Conservation (phyloP, 2,329 filamentous ascomycete genomes). For the Coniella vitis region DNA sequence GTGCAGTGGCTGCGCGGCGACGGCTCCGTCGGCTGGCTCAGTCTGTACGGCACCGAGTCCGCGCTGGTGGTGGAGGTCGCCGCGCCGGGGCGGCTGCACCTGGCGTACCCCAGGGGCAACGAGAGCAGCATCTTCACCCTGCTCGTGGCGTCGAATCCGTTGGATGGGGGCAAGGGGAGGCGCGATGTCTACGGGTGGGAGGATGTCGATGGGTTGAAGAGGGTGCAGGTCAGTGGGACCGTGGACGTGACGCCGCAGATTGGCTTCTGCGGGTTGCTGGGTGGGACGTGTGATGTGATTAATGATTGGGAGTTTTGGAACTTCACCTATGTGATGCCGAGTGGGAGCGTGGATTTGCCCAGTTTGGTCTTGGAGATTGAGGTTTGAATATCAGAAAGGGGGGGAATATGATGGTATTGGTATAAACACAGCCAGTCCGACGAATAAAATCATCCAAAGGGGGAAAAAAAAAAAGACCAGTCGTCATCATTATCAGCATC, state of each 20-base stretch:
- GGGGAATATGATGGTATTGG: neutral
- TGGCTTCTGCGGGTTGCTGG: slow-evolving; percentile 34
- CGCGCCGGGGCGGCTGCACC: slow-evolving; percentile 33
- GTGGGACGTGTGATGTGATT: slow-evolving; percentile 25
- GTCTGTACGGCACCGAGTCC: slow-evolving; percentile 30
- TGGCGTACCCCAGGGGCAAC: slow-evolving; percentile 49
- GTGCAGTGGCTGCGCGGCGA: slow-evolving; percentile 44
- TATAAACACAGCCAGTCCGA: no score
- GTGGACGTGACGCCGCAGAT: slow-evolving; percentile 33
- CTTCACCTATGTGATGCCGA: slow-evolving; percentile 35
- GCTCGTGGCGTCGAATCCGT: slow-evolving; percentile 38
- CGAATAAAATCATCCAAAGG: no score
- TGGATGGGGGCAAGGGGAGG: slow-evolving; percentile 29
- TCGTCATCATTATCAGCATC: no score
- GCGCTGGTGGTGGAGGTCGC: slow-evolving; percentile 34
- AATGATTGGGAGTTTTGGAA: slow-evolving; percentile 42
- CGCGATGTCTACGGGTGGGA: slow-evolving; percentile 37
- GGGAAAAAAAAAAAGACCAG: no score
- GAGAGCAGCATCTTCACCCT: slow-evolving; percentile 42
- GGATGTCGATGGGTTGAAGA: slow-evolving; percentile 39
- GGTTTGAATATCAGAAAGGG: no score
- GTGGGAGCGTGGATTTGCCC: slow-evolving; percentile 20
- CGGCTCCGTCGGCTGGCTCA: slow-evolving; percentile 12
- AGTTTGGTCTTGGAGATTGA: slow-evolving; percentile 15
- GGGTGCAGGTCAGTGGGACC: slow-evolving; percentile 38